phyloP scores from a whole-genome alignment of 1,139 yeast species.

The Scheffersomyces insectosa region DNA sequence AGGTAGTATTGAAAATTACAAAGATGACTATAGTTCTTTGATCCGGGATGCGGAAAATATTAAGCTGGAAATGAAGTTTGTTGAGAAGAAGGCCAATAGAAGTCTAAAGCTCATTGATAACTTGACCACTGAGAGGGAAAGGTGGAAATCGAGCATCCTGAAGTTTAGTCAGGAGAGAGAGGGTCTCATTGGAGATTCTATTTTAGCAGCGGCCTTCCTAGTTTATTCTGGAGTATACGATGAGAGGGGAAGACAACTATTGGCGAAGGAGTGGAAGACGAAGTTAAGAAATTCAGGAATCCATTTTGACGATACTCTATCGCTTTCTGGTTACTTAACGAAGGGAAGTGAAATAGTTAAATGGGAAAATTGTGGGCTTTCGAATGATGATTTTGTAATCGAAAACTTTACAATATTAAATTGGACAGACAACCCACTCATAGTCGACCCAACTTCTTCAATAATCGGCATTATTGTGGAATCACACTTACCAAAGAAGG shows the following conservation, averaged over 20 bases:
- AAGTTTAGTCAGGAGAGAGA: slow-evolving; percentile 50
- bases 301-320: slow-evolving; percentile 36
- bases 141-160: slow-evolving; percentile 69
- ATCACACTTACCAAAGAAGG: slow-evolving; percentile 32
- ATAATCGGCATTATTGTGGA: slow-evolving; percentile 42
- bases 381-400: slow-evolving; percentile 56
- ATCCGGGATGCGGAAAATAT: slow-evolving; percentile 80
- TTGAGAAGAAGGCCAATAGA: slow-evolving; percentile 61
- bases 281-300: slow-evolving; percentile 42
- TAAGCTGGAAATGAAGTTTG: slow-evolving; percentile 66
- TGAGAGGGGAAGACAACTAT: slow-evolving; percentile 46
- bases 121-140: slow-evolving; percentile 64
- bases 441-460: slow-evolving; percentile 72
- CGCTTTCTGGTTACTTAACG: slow-evolving; percentile 37
- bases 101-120: slow-evolving; percentile 65
- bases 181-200: slow-evolving; percentile 61
- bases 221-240: slow-evolving; percentile 66
- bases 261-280: slow-evolving; percentile 43
- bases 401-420: slow-evolving; percentile 65
- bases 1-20: slow-evolving; percentile 65
- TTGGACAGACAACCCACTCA: slow-evolving; percentile 45
- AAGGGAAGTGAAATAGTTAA: slow-evolving; percentile 39
- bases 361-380: slow-evolving; percentile 58
- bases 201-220: slow-evolving; percentile 62
- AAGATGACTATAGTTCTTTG: slow-evolving; percentile 65